Base-by-base conservation (phyloP, 2,329 filamentous ascomycete genomes). In the Dendrostoma leiphaemia region DNA sequence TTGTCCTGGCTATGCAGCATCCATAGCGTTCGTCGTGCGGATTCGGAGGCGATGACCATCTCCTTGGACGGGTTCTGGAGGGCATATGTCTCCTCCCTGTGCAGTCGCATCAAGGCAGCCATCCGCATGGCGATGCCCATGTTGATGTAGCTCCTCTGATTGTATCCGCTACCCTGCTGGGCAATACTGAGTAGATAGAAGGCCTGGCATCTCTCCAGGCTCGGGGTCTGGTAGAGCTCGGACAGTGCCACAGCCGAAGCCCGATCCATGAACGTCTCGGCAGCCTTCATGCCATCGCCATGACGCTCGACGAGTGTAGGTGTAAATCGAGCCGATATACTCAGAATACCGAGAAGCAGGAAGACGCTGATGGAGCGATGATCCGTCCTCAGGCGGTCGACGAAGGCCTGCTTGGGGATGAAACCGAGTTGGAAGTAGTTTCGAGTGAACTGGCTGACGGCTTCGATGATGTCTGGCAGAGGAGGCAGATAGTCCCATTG, bases 401-500 rank as follows among this genome's bases (percentile, higher is more conserved):
- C 69, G 49, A 83, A 82, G 48, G 73, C 67, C 23, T 77, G 69
- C 65, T 81, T 82, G 5, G 77, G 78, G 31, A 84, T 78, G 61
- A 84, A 84, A 23, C 81, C 78, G 6, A 84, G 74, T 64, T 84
- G 81, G 59, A 83, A 83, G 62, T 81, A 84, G 60, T 82, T 74
- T 6, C 69, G 69, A 1, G 75, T 81, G 60, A 84, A 83, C 38
- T 72, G 74, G 54, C 77, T 69, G 55, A 83, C 74, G 6, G 73
- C 78, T 46, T 82, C 79, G 23, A 82, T 69, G 48, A 82, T 71
- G 40, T 78, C 74, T 2, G 70, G 64, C 15, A 81, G 61, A 2
- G 76, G 74, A 10, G 80, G 79, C 13, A 83, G 67, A 3, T 73
- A 65, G 9, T 76, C 73, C 79, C 80, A 82, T 29, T 75, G 72